A percentile compares a stretch with the other conserved stretches of the same genome.
Conservation (phyloP, 257 asterid species). For the Penstemon eatonii region DNA sequence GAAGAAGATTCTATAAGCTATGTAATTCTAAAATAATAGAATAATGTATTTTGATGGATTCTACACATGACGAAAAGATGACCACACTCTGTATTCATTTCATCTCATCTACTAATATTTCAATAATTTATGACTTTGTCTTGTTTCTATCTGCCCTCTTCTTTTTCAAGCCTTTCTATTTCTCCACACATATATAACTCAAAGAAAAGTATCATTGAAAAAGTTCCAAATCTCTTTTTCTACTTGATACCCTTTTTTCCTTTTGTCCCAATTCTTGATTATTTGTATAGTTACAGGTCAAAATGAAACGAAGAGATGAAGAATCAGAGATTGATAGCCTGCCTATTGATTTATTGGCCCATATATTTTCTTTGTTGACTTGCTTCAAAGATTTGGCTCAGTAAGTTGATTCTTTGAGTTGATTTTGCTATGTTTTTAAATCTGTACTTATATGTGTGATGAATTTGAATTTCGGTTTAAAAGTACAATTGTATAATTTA, state of each 20-base stretch:
- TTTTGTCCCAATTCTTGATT: constrained; percentile 10
- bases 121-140: constrained; percentile 18
- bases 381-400: constrained; percentile 86
- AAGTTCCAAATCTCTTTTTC: constrained; percentile 2
- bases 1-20: too few relatives aligned
- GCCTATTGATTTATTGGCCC: constrained; percentile 79
- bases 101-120: constrained; percentile 20
- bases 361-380: constrained; percentile 62
- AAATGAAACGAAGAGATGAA: constrained; percentile 38
- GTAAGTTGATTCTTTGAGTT: constrained; percentile 39
- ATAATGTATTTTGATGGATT: not conserved
- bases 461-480: too few relatives aligned
- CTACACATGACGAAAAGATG: constrained; percentile 48
- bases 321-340: constrained; percentile 71
- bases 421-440: not conserved
- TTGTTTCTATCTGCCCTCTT: constrained; percentile 7
- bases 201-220: not conserved
- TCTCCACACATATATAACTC: constrained; percentile 14
- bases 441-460: too few relatives aligned
- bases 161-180: not conserved
- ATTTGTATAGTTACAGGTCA: not conserved
- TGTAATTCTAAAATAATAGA: too few relatives aligned
- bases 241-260: constrained; percentile 6
- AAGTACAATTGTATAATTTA: too few relatives aligned
- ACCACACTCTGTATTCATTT: constrained; percentile 43